Base-by-base conservation (phyloP, 768 basidiomycete genomes). In the Pulveroboletus sp. region DNA sequence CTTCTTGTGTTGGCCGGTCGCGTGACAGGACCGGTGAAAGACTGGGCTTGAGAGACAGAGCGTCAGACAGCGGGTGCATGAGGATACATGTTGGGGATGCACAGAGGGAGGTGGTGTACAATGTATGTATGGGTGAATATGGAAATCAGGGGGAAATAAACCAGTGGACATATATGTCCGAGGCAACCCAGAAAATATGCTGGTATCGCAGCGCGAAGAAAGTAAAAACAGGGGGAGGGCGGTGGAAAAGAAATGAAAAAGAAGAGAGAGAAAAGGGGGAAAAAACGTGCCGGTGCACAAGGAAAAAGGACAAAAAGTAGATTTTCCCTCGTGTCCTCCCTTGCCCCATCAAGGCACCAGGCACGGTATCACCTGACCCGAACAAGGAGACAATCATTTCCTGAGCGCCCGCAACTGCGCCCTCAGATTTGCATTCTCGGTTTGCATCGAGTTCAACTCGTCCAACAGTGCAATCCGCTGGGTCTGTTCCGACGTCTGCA, bases 381-480 rank as follows among this genome's bases (percentile, higher is more conserved):
- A 30, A 7, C 6, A 36, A 14, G 21, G 9, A 6, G 40, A n/a
- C 6, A 17, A n/a, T 56, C 24, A 67, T 39, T 52, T 62, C 47
- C 80, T 85, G 54, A 74, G 65, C 21, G 76, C 76, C 45, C 89
- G 76, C 57, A 93, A 59, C 66, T 92, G 90, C 30, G 82, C 79
- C 39, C 86, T 77, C 52, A 93, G 63, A 35, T 66, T 80, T 36
- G 71, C 75, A 60, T 93, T 92, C 70, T 92, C 89, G 49, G 78
- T 84, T 71, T 92, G 89, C 70, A 86, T 77, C 45, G 78, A 74
- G 64, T 90, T 93, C 59, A 95, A 76, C 71, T 95, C 92, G 61
- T 96, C 93, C 38, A 99, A 74, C 47, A 99, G 64, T 30, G 86
- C 85, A 48, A 91, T 82, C 56, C 86, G 76, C 71, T 94, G 93